A percentile compares a stretch with the other conserved stretches of the same genome.
These are phyloP conservation scores for Rosa multiflora DNA, from an alignment of 306 rosid species.

Conservation along the genomic window DNA sequence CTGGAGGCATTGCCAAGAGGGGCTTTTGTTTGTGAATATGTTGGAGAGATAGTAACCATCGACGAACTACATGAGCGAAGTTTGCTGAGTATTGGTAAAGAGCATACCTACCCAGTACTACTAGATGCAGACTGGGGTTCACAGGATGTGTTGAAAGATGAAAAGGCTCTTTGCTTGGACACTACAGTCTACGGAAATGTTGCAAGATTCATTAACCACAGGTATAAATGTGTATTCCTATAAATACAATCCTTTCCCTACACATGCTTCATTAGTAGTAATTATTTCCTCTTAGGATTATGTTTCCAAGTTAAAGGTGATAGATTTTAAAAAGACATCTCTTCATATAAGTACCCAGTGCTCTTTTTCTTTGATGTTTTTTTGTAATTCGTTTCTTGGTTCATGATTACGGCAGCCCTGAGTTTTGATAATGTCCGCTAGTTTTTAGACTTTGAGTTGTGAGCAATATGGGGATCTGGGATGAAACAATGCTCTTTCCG, in stretches of 20 bases:
- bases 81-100: background rate
- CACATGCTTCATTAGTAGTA: background rate
- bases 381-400: background rate
- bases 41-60: constrained; percentile 28
- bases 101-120: constrained; percentile 10
- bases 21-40: constrained; percentile 29
- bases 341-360: too few species aligned
- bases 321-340: background rate
- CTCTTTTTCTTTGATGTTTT: background rate
- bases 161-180: constrained; percentile 29
- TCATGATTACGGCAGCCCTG: background rate
- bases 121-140: constrained; percentile 29
- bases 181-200: constrained; percentile 25
- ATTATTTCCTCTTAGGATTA: background rate
- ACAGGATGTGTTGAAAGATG: constrained; percentile 6
- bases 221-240: constrained; percentile 6
- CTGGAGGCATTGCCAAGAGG: constrained; percentile 29
- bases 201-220: constrained; percentile 33
- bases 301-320: too few species aligned
- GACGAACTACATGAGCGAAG: constrained; percentile 15
- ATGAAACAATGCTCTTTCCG: too few species aligned
- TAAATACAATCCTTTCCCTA: background rate
- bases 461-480: background rate
- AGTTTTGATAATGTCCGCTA: background rate
- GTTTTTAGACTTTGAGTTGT: background rate